Conservation (phyloP, 2,329 filamentous ascomycete species). For the Alternaria sp. region DNA sequence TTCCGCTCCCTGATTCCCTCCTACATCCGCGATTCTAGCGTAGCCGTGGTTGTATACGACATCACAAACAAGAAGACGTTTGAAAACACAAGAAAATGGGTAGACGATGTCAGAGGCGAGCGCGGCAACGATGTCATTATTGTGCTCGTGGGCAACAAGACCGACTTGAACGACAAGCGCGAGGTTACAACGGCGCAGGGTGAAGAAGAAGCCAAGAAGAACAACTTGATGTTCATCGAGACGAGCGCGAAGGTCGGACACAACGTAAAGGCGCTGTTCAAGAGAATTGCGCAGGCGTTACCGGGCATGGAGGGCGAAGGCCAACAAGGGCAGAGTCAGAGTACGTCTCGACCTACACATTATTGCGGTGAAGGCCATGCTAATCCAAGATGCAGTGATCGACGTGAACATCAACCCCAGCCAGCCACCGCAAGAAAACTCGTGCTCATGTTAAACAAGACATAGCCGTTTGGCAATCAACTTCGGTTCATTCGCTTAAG, state of each 20-base stretch:
- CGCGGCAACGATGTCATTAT: conserved; percentile 99
- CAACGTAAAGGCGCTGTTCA: conserved; percentile 97
- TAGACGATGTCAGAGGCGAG: conserved; percentile 96
- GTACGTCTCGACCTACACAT: conserved; percentile 60
- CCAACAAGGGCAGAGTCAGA: conserved; percentile 77
- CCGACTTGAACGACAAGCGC: conserved; percentile 95
- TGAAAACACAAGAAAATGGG: conserved; percentile 99
- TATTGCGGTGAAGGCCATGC: background rate
- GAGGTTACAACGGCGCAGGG: conserved; percentile 96
- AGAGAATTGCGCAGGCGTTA: conserved; percentile 95
- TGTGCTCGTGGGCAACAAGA: conserved; percentile 98
- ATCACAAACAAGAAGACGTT: conserved; percentile 98
- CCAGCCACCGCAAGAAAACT: conserved; percentile 66
- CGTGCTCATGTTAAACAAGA: conserved; percentile 44
- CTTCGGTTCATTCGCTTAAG: conserved; percentile 29
- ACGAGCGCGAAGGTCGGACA: conserved; percentile 97
- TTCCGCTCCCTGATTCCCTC: conserved; percentile 97
- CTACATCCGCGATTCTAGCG: conserved; percentile 97
- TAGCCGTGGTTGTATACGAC: conserved; percentile 98
- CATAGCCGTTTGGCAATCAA: conserved; percentile 5
- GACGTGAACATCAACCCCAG: conserved; percentile 85
- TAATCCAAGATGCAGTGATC: conserved; percentile 69
- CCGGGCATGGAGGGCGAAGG: conserved; percentile 96
- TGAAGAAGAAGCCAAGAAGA: conserved; percentile 97
- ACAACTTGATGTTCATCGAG: conserved; percentile 98